Base-by-base conservation (phyloP, 2,329 filamentous ascomycete species). In the Anthostomella pinea region DNA sequence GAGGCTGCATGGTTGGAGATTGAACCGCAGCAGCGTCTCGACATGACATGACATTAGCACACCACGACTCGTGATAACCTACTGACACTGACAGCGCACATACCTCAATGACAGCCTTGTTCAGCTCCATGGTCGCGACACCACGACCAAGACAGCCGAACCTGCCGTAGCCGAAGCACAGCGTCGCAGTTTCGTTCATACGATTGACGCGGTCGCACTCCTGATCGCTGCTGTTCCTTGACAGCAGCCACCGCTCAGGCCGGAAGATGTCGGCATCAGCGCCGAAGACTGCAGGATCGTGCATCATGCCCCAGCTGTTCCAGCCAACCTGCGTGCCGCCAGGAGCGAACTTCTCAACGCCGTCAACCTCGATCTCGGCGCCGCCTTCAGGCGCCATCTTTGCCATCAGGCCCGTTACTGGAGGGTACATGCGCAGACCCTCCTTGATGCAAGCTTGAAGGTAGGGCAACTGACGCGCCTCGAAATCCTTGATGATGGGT, bases 381-480 rank as follows among this genome's bases (percentile, higher is more conserved):
- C 27, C 27, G n/a, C 15, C 27, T 6, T 6, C 13, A 5, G 13
- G 13, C 13, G 18, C 27, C 27, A 16, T n/a, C 13, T 29, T 29
- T 15, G 27, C 27, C 27, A 29, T 9, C 5, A 29, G 13, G 11
- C 27, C 27, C 7, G 27, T 29, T 6, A 29, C 27, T 4, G 27
- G 27, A 6, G 27, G 27, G 15, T 29, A 29, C 13, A 29, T 18
- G 13, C 27, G n/a, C 6, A 29, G 27, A 15, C 27, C 15, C 27
- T 29, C 27, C 15, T 29, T 29, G 11, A 29, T 29, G 27, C 27
- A 29, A 4, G 27, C 27, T 18, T 29, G 27, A 6, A 29, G 27
- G 15, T 29, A 29, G 6, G 27, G 27, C 27, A 29, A 15, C 13
- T 9, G 7, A 6, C 27, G n/a, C 27, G 27, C 27, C 15, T 29